Evolutionary conservation across 2,329 filamentous ascomycete species (phyloP).

Genomic region (Stagonosporopsis tanaceti): DNA sequence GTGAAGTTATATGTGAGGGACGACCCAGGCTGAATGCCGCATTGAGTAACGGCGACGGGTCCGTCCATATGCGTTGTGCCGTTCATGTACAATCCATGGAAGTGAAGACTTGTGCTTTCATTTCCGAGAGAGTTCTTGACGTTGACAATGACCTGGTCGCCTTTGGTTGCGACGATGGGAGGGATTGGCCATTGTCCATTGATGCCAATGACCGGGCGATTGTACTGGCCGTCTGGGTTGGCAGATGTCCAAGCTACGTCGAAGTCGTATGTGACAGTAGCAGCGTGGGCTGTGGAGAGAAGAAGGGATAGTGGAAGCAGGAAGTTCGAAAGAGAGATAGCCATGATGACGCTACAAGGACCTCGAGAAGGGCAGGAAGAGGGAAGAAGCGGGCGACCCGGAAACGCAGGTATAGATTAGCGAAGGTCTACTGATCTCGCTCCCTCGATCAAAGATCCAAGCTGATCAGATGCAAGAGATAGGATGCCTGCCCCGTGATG

Average conservation of each 20-base stretch:
- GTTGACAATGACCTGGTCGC: conserved; percentile 74
- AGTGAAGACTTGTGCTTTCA: conserved; percentile 72
- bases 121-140: conserved; percentile 73
- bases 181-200: conserved; percentile 80
- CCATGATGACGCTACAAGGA: conserved; percentile 45
- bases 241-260: conserved; percentile 64
- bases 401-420: background rate
- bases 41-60: conserved; percentile 68
- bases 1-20: conserved; percentile 68
- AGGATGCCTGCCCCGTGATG: conserved; percentile 26
- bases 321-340: conserved; percentile 55
- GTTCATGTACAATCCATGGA: conserved; percentile 80
- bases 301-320: conserved; percentile 48
- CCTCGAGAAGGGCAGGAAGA: background rate
- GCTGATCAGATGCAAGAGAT: conserved; percentile 39
- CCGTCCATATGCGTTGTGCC: conserved; percentile 80
- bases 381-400: background rate
- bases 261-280: conserved; percentile 59
- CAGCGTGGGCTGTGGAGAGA: conserved; percentile 27
- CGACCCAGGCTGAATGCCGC: conserved; percentile 65
- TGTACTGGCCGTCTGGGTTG: conserved; percentile 62
- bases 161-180: conserved; percentile 75
- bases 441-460: background rate
- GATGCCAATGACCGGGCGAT: conserved; percentile 69
- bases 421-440: conserved; percentile 1